Evolutionary conservation across 2,329 filamentous ascomycete genomes (phyloP).

Genomic region (Fonsecaea monophora): DNA sequence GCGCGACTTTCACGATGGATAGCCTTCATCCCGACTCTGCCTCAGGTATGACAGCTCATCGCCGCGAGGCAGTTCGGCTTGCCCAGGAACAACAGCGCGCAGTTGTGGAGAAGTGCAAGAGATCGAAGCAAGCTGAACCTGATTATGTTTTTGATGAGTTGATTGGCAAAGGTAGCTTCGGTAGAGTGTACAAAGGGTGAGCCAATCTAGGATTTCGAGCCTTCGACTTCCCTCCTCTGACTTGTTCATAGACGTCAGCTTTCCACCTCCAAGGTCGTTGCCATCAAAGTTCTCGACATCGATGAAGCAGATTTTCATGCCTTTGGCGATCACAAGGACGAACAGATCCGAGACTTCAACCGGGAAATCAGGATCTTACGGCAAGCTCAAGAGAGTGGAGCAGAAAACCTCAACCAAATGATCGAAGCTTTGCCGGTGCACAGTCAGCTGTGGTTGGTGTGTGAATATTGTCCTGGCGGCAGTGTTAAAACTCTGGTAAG

Average conservation of each 20-base stretch:
- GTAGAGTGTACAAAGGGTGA: conserved; percentile 58
- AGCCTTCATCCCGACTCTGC: conserved; percentile 35
- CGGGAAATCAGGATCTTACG: conserved; percentile 69
- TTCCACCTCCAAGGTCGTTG: conserved; percentile 52
- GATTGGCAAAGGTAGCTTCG: conserved; percentile 60
- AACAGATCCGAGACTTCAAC: conserved; percentile 62
- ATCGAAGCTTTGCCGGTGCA: conserved; percentile 69
- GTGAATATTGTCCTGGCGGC: conserved; percentile 70
- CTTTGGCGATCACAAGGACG: conserved; percentile 54
- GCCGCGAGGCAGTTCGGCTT: conserved; percentile 56
- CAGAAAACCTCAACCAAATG: conserved; percentile 68
- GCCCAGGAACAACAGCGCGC: conserved; percentile 55
- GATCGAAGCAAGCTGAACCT: conserved; percentile 53
- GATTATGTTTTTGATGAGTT: conserved; percentile 59
- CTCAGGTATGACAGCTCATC: conserved; percentile 55
- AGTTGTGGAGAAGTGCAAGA: conserved; percentile 55
- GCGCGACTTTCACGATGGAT: conserved; percentile 41
- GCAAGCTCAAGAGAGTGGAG: conserved; percentile 67
- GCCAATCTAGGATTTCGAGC: conserved; percentile 20
- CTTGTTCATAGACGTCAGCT: conserved; percentile 44
- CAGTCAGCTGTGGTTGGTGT: conserved; percentile 70
- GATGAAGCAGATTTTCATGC: conserved; percentile 57
- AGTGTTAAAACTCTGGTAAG: conserved; percentile 64
- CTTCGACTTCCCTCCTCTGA: conserved; percentile 7
- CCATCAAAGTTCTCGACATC: conserved; percentile 60